Conservation (phyloP, 371 early-diverging fungal genomes). For the Mortierella sp. region DNA sequence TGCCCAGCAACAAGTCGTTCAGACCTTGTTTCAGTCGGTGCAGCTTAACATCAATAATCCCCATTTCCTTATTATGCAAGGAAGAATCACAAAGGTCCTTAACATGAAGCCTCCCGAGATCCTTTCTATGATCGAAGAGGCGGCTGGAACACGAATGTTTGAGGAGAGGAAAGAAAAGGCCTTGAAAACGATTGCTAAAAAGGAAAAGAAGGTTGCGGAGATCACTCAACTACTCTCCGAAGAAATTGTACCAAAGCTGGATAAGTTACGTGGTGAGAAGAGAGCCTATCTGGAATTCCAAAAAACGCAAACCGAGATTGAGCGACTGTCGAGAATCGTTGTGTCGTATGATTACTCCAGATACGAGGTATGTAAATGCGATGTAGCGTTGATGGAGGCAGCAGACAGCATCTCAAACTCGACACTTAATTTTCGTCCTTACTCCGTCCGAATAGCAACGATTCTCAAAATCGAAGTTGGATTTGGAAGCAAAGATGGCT, state of each 20-base stretch:
- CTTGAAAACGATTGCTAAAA: constrained; percentile 92
- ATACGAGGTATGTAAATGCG: constrained; percentile 59
- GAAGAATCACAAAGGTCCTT: constrained; percentile 98
- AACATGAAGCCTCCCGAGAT: constrained; percentile 99
- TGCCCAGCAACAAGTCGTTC: constrained; percentile 91
- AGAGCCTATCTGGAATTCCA: constrained; percentile 92
- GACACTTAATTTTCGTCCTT: neutral
- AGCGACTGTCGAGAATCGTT: constrained; percentile 81
- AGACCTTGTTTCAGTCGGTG: constrained; percentile 95
- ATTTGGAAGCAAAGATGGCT: constrained; percentile 27
- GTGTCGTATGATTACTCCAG: constrained; percentile 87
- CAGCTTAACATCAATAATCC: constrained; percentile 99
- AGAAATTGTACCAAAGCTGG: constrained; percentile 95
- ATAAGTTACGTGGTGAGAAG: constrained; percentile 91
- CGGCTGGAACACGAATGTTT: constrained; percentile 98
- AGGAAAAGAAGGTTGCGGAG: constrained; percentile 96
- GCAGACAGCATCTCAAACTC: neutral
- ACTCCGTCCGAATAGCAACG: constrained; percentile 17
- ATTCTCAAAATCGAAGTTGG: constrained; percentile 32
- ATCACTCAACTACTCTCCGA: constrained; percentile 89
- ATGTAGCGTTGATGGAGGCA: neutral
- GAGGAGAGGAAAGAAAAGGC: constrained; percentile 98
- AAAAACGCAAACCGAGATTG: constrained; percentile 91
- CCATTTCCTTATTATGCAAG: constrained; percentile 99
- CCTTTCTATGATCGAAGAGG: constrained; percentile 98